Evolutionary conservation across 148 eudicot genomes (phyloP), one percentile per base, ranked within the genome.

Genomic region (Rhododendron ferrugineum): DNA sequence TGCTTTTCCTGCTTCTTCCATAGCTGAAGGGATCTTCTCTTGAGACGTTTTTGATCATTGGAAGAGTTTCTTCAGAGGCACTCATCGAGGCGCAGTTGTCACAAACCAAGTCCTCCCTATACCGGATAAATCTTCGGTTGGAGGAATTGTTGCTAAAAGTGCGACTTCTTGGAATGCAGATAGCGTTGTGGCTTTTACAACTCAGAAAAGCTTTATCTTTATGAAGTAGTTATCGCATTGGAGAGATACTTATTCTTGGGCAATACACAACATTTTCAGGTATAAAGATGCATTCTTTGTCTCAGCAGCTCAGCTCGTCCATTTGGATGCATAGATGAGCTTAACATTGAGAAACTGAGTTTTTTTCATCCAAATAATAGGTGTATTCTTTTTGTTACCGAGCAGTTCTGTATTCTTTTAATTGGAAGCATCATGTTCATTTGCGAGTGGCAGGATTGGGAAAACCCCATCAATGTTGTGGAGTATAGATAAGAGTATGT

Each of bases 51-150:
- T 88, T 97, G 46, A 97, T 97, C 85, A 93, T 97, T 22, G 99
- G 99, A 73, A 93, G 87, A 89, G 95, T 97, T 75, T 95, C 99
- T 68, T 97, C 99, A 2, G 96, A 95, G 88, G 99, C 98, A 77
- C 89, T 97, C 49, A 91, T 94, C 6, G 94, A 94, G 90, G 89
- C 93, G 56, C 90, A 91, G 87, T 81, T 88, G 82, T 82, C 83
- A 76, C 89, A 92, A 22, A 89, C 85, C 79, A 92, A 88, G 85
- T 94, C 98, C 6, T 30, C 92, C 56, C 22, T 94, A 22, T 58
- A 91, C 56, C 70, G 92, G 89, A 54, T 97, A 47, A 82, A 40
- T 66, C 89, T 90, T n/a, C 92, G 99, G 95, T 56, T 91, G 76
- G 95, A 97, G 86, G 87, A 86, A 82, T 77, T 89, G 42, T 84